Evolutionary conservation across 1,139 yeast genomes (phyloP).

Genomic region (Suhomyces panamericanus): DNA sequence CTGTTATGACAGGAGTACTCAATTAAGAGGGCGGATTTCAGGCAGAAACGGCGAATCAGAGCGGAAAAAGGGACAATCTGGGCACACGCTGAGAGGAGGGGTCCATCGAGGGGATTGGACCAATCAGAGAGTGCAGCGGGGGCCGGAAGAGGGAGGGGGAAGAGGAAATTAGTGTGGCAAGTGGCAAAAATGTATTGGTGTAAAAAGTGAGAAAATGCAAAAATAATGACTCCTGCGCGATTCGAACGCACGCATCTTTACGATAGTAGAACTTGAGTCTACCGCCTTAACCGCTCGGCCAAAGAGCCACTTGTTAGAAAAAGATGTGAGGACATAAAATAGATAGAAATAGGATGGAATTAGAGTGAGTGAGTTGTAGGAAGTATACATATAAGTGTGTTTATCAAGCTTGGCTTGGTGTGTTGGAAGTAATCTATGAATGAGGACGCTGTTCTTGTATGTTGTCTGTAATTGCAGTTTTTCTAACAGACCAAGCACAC

Average conservation of each 20-base stretch:
- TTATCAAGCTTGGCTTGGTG: too few relatives aligned
- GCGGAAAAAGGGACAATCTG: neutral
- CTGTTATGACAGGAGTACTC: neutral
- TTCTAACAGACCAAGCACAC: too few relatives aligned
- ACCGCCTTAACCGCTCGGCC: conserved; percentile 13
- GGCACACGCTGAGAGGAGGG: too few relatives aligned
- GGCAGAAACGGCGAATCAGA: neutral
- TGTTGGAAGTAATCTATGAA: too few relatives aligned
- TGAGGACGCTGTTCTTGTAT: too few relatives aligned
- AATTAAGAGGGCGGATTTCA: neutral
- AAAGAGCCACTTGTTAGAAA: conserved; percentile 9
- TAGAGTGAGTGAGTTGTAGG: too few relatives aligned
- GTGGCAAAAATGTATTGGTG: neutral
- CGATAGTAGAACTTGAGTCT: conserved; percentile 13
- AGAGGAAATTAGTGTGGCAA: neutral
- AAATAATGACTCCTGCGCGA: conserved; percentile 13
- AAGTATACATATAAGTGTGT: too few relatives aligned
- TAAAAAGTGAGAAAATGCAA: neutral
- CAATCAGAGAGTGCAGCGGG: too few relatives aligned
- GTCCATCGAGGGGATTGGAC: too few relatives aligned
- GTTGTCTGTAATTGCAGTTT: too few relatives aligned
- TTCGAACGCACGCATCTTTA: conserved; percentile 13
- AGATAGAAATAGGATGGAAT: too few relatives aligned
- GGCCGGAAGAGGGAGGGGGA: neutral
- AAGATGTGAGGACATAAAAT: too few relatives aligned